These are phyloP conservation scores for Geotrichum europaeum DNA, from an alignment of 1,139 yeast species.

Conservation along the genomic window DNA sequence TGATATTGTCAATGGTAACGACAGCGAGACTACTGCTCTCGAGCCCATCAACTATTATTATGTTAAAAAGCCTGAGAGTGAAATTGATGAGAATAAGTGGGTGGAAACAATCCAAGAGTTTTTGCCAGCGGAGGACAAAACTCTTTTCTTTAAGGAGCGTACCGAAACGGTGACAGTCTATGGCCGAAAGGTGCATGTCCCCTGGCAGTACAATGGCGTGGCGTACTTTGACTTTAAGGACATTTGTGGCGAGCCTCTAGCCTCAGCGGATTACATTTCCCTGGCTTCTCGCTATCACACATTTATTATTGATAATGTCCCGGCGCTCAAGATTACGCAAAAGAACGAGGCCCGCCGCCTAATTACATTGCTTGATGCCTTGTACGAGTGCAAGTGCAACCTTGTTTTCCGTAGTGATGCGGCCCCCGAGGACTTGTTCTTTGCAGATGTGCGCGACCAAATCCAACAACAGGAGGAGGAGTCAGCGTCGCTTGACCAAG, in stretches of 20 bases:
- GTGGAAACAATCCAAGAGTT: constrained; percentile 25
- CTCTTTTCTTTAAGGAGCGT: background rate
- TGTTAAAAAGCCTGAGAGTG: constrained; percentile 3
- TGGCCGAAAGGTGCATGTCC: constrained; percentile 47
- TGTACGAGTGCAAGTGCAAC: constrained; percentile 62
- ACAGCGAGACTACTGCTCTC: background rate
- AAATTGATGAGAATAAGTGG: constrained; percentile 39
- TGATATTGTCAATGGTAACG: background rate
- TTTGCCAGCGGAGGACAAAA: constrained; percentile 22
- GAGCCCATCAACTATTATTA: constrained; percentile 9
- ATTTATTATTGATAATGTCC: constrained; percentile 55
- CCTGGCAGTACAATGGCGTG: constrained; percentile 40
- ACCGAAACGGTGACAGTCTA: constrained; percentile 46
- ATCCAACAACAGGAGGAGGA: constrained; percentile 22
- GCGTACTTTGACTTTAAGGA: constrained; percentile 50
- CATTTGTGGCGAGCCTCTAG: constrained; percentile 53
- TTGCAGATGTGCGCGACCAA: constrained; percentile 40
- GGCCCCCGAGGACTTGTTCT: constrained; percentile 49
- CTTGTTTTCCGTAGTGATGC: constrained; percentile 48
- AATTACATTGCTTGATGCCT: constrained; percentile 60
- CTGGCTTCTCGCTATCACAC: constrained; percentile 55
- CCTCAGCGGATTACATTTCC: constrained; percentile 66
- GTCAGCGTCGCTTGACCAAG: constrained; percentile 47
- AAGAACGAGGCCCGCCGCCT: constrained; percentile 66
- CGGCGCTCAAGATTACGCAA: constrained; percentile 51